A percentile compares a stretch with the other conserved stretches of the same genome.
phyloP scores from a whole-genome alignment of 805 yeast species.

The Pichia gijzeniarum region DNA sequence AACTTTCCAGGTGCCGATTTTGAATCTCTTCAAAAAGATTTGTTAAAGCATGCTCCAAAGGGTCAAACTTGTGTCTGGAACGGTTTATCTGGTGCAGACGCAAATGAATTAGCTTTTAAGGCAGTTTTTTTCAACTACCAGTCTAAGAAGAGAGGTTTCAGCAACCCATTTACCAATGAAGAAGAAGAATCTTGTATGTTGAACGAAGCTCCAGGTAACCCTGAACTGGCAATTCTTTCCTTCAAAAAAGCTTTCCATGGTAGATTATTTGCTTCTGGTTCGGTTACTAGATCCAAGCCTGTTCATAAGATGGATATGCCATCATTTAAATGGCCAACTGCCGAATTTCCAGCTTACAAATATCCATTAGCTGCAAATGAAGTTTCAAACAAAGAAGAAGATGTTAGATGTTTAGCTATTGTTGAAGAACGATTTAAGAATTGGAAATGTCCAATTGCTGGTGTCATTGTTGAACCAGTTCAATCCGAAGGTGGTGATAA shows the following conservation, averaged over 20 bases:
- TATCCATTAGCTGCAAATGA: slow-evolving; percentile 86
- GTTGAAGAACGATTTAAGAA: slow-evolving; percentile 65
- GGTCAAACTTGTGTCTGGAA: slow-evolving; percentile 74
- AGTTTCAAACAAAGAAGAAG: slow-evolving; percentile 67
- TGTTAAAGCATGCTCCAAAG: slow-evolving; percentile 70
- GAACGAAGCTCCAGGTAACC: slow-evolving; percentile 83
- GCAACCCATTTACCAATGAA: slow-evolving; percentile 53
- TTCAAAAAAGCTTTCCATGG: slow-evolving; percentile 93
- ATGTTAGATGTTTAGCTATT: slow-evolving; percentile 67
- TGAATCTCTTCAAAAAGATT: slow-evolving; percentile 44
- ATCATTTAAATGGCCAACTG: slow-evolving; percentile 95
- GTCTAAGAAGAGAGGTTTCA: slow-evolving; percentile 57
- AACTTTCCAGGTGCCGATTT: slow-evolving; percentile 69
- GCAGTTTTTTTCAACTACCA: slow-evolving; percentile 83
- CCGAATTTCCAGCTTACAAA: slow-evolving; percentile 71
- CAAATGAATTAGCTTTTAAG: slow-evolving; percentile 83
- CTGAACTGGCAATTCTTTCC: slow-evolving; percentile 77
- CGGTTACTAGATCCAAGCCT: slow-evolving; percentile 91
- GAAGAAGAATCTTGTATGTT: slow-evolving; percentile 73
- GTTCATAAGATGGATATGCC: slow-evolving; percentile 91
- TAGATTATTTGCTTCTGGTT: slow-evolving; percentile 84
- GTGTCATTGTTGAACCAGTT: slow-evolving; percentile 83
- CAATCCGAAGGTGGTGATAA: slow-evolving; percentile 92
- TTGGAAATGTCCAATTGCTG: slow-evolving; percentile 79
- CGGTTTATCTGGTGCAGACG: slow-evolving; percentile 80